These are phyloP conservation scores for Ceratocystiopsis sp. DNA, from an alignment of 2,329 filamentous ascomycete species.

Conservation along the genomic window DNA sequence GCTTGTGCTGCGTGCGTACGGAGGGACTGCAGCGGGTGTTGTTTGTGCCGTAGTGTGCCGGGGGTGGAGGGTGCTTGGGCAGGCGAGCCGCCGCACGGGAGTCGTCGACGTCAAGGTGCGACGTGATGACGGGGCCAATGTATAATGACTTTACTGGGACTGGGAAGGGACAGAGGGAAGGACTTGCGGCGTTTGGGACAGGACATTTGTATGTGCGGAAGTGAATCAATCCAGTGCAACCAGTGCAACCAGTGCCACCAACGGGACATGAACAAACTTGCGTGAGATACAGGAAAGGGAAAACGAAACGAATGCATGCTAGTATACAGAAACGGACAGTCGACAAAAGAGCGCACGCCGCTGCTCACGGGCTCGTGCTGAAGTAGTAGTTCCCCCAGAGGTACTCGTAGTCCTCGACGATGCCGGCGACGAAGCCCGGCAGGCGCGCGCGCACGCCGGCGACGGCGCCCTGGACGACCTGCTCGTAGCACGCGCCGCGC, in stretches of 20 bases:
- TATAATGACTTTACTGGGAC: too few relatives aligned
- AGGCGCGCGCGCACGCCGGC: slow-evolving; percentile 57
- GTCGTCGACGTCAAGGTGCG: too few relatives aligned
- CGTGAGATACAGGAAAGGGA: neutral
- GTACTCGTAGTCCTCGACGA: slow-evolving; percentile 93
- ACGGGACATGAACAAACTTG: too few relatives aligned
- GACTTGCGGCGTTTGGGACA: too few relatives aligned
- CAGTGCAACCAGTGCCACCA: too few relatives aligned
- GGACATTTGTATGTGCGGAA: too few relatives aligned
- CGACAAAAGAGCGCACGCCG: neutral
- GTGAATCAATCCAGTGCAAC: too few relatives aligned
- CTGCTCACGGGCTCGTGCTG: slow-evolving; percentile 29
- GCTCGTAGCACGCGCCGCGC: slow-evolving; percentile 94
- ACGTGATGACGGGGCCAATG: too few relatives aligned
- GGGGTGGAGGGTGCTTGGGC: too few relatives aligned
- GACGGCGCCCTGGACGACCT: slow-evolving; percentile 63
- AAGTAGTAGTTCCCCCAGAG: slow-evolving; percentile 99
- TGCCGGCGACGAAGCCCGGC: slow-evolving; percentile 64
- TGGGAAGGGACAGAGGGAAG: too few relatives aligned
- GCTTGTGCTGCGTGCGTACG: too few relatives aligned
- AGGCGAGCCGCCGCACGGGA: too few relatives aligned
- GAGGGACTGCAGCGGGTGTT: neutral
- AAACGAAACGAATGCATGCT: neutral
- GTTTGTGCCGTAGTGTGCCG: slow-evolving; percentile 19
- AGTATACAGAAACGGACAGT: neutral